Base-by-base conservation (phyloP, 495 filamentous ascomycete genomes). In the Massariosphaeria phaeospora region DNA sequence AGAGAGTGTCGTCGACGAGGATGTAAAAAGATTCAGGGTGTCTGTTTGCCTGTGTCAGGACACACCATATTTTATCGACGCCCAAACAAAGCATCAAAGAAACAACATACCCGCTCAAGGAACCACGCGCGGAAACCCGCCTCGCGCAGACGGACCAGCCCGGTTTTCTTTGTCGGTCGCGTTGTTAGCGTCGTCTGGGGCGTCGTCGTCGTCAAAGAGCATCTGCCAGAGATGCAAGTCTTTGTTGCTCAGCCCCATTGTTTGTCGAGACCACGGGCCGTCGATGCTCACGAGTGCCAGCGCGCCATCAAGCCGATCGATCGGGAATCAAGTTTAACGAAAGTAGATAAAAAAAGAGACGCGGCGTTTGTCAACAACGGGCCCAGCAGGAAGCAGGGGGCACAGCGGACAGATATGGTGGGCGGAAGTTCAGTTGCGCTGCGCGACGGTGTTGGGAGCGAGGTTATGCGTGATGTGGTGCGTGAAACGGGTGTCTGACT, bases 141-240 rank as follows among this genome's bases (percentile, higher is more conserved):
- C 2, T 33, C 2, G 21, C 45, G 47, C 38, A 44, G 36, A 50
- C 49, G 51, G 46, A 27, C 54, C 54, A 24, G 54, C 54, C 36
- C 24, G 35, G 54, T 13, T 39, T 41, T 57, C 35, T 48, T 57
- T 44, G 38, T 50, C n/a, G n/a, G n/a, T n/a, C n/a, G n/a, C n/a
- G n/a, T n/a, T n/a, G n/a, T n/a, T n/a, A n/a, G n/a, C n/a, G n/a
- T n/a, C n/a, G n/a, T n/a, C n/a, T n/a, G n/a, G n/a, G n/a, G n/a
- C n/a, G n/a, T n/a, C n/a, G n/a, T n/a, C 45, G 12, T 43, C 29
- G 7, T 29, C n/a, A 38, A 20, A 8, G 13, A n/a, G 23, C 54
- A 57, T 45, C 54, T 41, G 54, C 54, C 35, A 17, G 35, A 48
- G 35, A 41, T 30, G 31, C 17, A 30, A 30, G 11, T 48, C 18